Evolutionary conservation across 2,329 filamentous ascomycete species (phyloP).

Genomic region (Botryotinia calthae): DNA sequence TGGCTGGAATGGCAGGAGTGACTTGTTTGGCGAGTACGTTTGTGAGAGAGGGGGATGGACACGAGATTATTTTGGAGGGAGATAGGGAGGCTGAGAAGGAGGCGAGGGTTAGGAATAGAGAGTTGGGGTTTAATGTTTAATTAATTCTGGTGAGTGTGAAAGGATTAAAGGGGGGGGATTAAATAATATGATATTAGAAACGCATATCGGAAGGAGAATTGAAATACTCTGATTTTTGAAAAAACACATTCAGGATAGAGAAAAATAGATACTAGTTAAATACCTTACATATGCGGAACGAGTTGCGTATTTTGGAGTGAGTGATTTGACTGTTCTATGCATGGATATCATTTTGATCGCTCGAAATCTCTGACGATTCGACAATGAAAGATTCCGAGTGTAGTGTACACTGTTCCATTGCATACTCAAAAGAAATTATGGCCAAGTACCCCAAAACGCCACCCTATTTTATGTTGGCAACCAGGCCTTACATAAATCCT

Average conservation of each 20-base stretch:
- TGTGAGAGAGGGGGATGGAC: conserved; percentile 60
- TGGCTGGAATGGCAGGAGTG: conserved; percentile 55
- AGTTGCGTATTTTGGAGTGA: background rate
- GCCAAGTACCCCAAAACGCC: background rate
- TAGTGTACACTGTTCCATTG: background rate
- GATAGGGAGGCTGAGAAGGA: conserved; percentile 50
- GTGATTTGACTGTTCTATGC: background rate
- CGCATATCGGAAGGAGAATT: background rate
- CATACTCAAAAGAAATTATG: background rate
- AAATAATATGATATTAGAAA: background rate
- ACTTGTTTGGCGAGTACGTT: conserved; percentile 49
- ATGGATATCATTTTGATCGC: background rate
- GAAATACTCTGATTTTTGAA: background rate
- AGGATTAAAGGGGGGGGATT: background rate
- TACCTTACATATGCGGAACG: no score
- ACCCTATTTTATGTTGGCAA: background rate
- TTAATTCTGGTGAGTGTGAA: background rate
- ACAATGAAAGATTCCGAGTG: background rate
- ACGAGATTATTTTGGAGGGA: conserved; percentile 63
- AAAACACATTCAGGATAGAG: background rate
- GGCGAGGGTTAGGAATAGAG: conserved; percentile 29
- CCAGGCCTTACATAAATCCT: background rate
- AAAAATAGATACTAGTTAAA: background rate
- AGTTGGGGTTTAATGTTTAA: conserved; percentile 21
- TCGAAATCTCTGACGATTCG: background rate